phyloP scores from a whole-genome alignment of 139 green algal species.

The Deuterostichococcus epilithicus region DNA sequence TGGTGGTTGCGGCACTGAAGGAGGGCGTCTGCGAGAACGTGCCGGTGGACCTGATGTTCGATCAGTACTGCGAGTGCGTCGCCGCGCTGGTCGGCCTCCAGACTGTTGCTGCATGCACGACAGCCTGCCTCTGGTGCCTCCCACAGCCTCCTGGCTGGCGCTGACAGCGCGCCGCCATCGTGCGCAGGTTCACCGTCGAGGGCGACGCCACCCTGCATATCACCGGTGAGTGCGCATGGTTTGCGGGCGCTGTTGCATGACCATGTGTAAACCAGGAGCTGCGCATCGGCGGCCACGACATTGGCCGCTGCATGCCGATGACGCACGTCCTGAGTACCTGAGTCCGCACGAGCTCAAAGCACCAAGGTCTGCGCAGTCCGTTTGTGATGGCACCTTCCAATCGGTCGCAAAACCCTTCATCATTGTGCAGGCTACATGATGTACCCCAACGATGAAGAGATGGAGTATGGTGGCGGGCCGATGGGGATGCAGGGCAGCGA shows the following conservation, averaged over 20 bases:
- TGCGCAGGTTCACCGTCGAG: background rate
- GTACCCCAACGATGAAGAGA: background rate
- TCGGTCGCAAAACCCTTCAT: too few relatives aligned
- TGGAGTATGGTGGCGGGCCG: too few relatives aligned
- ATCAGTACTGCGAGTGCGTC: constrained; percentile 63
- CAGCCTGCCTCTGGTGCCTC: too few relatives aligned
- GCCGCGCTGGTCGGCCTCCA: too few relatives aligned
- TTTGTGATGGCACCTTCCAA: too few relatives aligned
- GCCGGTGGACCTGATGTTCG: constrained; percentile 64
- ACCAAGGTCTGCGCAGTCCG: too few relatives aligned
- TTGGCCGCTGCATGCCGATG: too few relatives aligned
- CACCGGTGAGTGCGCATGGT: background rate
- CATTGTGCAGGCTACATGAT: background rate
- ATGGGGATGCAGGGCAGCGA: background rate
- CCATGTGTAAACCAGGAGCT: background rate
- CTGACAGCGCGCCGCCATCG: background rate
- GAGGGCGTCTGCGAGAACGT: constrained; percentile 51
- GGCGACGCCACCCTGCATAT: background rate
- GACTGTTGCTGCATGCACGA: too few relatives aligned
- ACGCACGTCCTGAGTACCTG: too few relatives aligned
- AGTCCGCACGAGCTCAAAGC: too few relatives aligned
- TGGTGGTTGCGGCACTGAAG: constrained; percentile 49
- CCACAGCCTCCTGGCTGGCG: too few relatives aligned
- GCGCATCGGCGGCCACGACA: background rate
- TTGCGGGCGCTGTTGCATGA: too few relatives aligned